These are phyloP conservation scores for Acrasis kona DNA, from an alignment of 78 protist genomes.

Conservation along the genomic window DNA sequence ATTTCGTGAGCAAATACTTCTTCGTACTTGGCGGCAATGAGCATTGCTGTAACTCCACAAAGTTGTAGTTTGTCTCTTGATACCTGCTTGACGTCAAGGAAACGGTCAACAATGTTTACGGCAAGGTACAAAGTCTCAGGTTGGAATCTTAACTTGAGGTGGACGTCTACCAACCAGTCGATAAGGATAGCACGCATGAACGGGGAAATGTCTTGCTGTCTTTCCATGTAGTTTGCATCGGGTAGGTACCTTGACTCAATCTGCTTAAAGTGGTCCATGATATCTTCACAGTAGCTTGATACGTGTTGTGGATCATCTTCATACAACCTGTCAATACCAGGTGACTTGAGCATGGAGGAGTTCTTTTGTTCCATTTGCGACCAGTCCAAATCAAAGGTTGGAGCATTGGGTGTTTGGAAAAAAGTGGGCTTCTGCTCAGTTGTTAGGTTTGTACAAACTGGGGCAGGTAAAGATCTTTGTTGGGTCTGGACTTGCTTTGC, in stretches of 20 bases:
- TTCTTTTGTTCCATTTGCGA: too few species aligned
- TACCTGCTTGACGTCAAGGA: conserved; percentile 34
- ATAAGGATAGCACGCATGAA: conserved; percentile 83
- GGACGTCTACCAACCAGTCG: conserved; percentile 94
- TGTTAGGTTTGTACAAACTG: too few species aligned
- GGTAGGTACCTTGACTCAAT: not conserved
- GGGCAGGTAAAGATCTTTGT: too few species aligned
- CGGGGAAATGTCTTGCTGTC: conserved; percentile 37
- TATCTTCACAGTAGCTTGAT: not conserved
- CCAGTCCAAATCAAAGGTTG: too few species aligned
- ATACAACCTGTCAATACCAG: not conserved
- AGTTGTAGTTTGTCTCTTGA: conserved; percentile 61
- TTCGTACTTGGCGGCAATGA: conserved; percentile 94
- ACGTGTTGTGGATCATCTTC: not conserved
- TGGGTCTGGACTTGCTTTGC: too few species aligned
- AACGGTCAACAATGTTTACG: conserved; percentile 82
- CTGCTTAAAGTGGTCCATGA: not conserved
- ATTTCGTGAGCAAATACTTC: conserved; percentile 92
- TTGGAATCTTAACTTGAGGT: conserved; percentile 62
- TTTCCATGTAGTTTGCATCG: conserved; percentile 11
- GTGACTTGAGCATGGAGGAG: not conserved
- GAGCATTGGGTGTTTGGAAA: too few species aligned
- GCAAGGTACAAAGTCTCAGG: conserved; percentile 84
- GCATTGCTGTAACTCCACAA: conserved; percentile 88
- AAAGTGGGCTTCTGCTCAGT: too few species aligned